Evolutionary conservation across 1,284 basidiomycete species (phyloP).

Genomic region (Ganoderma boninense): DNA sequence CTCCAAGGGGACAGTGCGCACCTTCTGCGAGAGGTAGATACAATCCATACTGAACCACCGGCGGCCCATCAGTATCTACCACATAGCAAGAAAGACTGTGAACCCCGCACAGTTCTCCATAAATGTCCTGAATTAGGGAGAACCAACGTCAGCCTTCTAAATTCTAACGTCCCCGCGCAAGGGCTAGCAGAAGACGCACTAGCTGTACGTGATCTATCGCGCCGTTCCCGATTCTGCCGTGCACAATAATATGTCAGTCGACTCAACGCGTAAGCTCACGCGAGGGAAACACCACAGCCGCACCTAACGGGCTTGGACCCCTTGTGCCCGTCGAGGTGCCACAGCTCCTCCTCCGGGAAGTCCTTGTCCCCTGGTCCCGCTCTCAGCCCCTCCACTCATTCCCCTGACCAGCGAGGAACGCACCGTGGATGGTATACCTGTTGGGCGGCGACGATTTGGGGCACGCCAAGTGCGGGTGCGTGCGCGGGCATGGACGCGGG

Average conservation of each 20-base stretch:
- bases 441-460: not conserved
- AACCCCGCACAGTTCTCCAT: conserved; percentile 89
- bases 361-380: conserved; percentile 88
- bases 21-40: conserved; percentile 94
- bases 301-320: conserved; percentile 77
- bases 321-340: conserved; percentile 89
- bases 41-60: conserved; percentile 94
- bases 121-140: conserved; percentile 74
- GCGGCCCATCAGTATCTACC: too few relatives aligned
- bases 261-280: not conserved
- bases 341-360: conserved; percentile 83
- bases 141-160: not conserved
- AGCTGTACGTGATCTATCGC: conserved; percentile 91
- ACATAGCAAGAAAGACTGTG: not conserved
- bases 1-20: conserved; percentile 38
- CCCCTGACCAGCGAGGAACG: conserved; percentile 16
- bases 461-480: not conserved
- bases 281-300: not conserved
- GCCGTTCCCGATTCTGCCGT: conserved; percentile 82
- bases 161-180: too few relatives aligned
- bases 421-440: conserved; percentile 83
- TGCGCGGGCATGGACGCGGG: not conserved
- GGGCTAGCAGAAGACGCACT: too few relatives aligned
- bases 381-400: not conserved
- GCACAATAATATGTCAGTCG: not conserved